A percentile compares a stretch with the other conserved stretches of the same genome.
Conservation (phyloP, 1,139 yeast genomes). For the Sugiyamaella neomexicana region DNA sequence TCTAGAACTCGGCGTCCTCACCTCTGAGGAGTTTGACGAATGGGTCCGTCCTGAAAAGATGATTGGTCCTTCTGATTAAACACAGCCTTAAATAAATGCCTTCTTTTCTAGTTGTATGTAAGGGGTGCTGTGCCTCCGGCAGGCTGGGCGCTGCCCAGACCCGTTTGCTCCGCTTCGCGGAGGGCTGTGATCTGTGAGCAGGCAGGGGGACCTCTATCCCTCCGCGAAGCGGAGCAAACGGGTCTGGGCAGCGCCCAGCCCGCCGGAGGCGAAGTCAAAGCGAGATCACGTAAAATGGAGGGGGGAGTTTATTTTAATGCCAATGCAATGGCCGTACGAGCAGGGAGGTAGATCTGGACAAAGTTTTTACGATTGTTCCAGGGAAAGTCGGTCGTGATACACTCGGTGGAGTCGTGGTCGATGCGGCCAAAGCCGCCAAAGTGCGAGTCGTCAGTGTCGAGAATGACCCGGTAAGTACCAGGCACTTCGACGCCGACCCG, state of each 20-base stretch:
- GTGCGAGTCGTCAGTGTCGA: slow-evolving; percentile 67
- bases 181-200: too few relatives aligned
- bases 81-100: too few relatives aligned
- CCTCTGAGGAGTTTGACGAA: slow-evolving; percentile 82
- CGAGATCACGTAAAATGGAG: neutral
- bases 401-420: slow-evolving; percentile 50
- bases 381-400: slow-evolving; percentile 62
- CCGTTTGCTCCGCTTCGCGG: neutral
- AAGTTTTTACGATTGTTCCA: slow-evolving; percentile 84
- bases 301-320: slow-evolving; percentile 41
- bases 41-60: slow-evolving; percentile 98
- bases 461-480: slow-evolving; percentile 72
- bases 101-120: too few relatives aligned
- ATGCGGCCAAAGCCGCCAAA: slow-evolving; percentile 85
- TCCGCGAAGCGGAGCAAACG: neutral
- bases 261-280: neutral
- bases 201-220: too few relatives aligned
- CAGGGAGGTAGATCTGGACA: slow-evolving; percentile 80
- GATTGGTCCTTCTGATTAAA: slow-evolving; percentile 73
- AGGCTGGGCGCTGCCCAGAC: neutral
- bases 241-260: slow-evolving; percentile 10
- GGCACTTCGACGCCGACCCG: slow-evolving; percentile 81
- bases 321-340: slow-evolving; percentile 75
- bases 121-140: neutral
- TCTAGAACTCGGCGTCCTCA: slow-evolving; percentile 80